Evolutionary conservation across 768 basidiomycete genomes (phyloP).

Genomic region (Tylopilus sp.): DNA sequence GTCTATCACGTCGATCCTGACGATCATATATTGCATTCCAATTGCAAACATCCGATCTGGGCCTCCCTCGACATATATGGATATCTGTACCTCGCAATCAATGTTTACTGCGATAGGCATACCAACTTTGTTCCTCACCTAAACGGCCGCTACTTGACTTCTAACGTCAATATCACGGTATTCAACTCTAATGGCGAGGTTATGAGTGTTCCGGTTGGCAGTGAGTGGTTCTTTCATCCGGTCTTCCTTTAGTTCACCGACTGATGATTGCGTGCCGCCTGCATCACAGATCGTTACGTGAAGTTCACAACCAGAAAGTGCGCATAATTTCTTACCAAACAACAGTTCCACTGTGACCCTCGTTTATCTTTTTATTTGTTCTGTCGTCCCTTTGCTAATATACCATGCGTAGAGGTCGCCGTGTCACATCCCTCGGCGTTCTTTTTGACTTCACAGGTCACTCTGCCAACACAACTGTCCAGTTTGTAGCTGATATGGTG

Average conservation of each 20-base stretch:
- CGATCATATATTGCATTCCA: conserved; percentile 1
- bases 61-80: too few species aligned
- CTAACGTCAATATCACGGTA: conserved; percentile 84
- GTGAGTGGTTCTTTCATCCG: neutral
- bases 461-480: conserved; percentile 59
- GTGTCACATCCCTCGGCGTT: conserved; percentile 58
- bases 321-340: conserved; percentile 23
- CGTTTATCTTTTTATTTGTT: too few species aligned
- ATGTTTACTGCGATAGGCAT: conserved; percentile 16
- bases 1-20: neutral
- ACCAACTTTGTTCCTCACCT: too few species aligned
- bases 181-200: conserved; percentile 37
- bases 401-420: neutral
- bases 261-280: conserved; percentile 33
- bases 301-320: conserved; percentile 78
- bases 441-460: conserved; percentile 76
- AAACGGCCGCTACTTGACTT: conserved; percentile 74
- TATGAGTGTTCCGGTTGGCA: conserved; percentile 43
- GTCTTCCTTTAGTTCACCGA: conserved; percentile 11
- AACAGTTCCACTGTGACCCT: too few species aligned
- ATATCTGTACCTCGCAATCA: too few species aligned
- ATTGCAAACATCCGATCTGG: conserved; percentile 1
- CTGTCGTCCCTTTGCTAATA: neutral
- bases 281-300: conserved; percentile 46
- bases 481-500: conserved; percentile 69